Evolutionary conservation across 1,284 basidiomycete species (phyloP).

Genomic region (Hymenochaete sp.): DNA sequence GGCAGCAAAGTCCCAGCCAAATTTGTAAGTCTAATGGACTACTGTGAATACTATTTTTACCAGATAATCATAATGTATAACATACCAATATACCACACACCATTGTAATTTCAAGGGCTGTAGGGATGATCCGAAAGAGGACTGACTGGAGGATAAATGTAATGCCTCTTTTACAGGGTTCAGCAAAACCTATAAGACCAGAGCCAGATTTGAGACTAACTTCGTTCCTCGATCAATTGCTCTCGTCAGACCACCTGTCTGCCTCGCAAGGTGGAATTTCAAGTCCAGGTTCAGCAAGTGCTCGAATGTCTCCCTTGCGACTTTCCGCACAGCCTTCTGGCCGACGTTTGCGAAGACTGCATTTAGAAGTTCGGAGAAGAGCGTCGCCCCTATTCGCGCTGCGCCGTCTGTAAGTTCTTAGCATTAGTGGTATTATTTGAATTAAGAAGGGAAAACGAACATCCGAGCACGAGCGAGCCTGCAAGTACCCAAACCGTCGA

Average conservation of each 20-base stretch:
- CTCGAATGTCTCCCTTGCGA: slow-evolving; percentile 89
- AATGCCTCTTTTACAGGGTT: too few relatives aligned
- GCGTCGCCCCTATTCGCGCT: slow-evolving; percentile 81
- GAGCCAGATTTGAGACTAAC: slow-evolving; percentile 34
- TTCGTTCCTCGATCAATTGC: slow-evolving; percentile 98
- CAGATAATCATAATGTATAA: slow-evolving; percentile 15
- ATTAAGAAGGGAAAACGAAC: slow-evolving; percentile 40
- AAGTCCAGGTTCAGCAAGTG: slow-evolving; percentile 89
- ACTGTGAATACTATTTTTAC: slow-evolving; percentile 6
- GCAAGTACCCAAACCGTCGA: slow-evolving; percentile 88
- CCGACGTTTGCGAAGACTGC: slow-evolving; percentile 96
- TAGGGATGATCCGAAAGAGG: slow-evolving; percentile 92
- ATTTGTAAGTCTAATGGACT: slow-evolving; percentile 76
- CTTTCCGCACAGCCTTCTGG: slow-evolving; percentile 88
- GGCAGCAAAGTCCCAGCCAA: slow-evolving; percentile 93
- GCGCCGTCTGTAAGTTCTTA: slow-evolving; percentile 81
- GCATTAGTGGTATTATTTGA: background rate
- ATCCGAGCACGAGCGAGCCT: slow-evolving; percentile 84
- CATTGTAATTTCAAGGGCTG: slow-evolving; percentile 91
- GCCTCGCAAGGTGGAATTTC: slow-evolving; percentile 86
- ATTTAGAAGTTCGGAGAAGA: slow-evolving; percentile 90
- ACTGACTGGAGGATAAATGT: slow-evolving; percentile 92
- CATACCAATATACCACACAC: slow-evolving; percentile 92
- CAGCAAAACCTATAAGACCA: slow-evolving; percentile 8
- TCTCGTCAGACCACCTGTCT: slow-evolving; percentile 91